Evolutionary conservation across 139 green algal genomes (phyloP), one percentile per base, ranked within the genome.

Genomic region (Chlamydomonas incerta): DNA sequence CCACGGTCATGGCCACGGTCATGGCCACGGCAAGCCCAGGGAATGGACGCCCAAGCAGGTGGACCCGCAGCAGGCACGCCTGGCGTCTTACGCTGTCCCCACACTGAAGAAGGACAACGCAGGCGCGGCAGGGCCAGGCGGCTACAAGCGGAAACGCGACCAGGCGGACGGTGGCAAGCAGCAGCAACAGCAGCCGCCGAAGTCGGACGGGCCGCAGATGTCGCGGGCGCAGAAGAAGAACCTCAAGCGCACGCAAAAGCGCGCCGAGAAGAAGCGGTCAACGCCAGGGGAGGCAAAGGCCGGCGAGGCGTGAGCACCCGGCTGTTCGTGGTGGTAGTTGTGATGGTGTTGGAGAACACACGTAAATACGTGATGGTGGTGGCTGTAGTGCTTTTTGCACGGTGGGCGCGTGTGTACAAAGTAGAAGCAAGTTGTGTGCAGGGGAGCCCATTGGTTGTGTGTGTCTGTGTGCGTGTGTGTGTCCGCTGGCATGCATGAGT

Each of bases 161-260:
- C 41, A 50, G 5, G 41, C 41, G 83, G n/a, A 52, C 9, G n/a
- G 24, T 28, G 28, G 62, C 72, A 70, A 46, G 23, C 57, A 55
- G 41, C 3, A 74, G 18, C 41, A n/a, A 34, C 4, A 29, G 46
- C 9, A 28, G 67, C 31, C 74, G 68, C 26, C 29, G 35, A 57
- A 65, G 76, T 46, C 37, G 41, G 80, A 76, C n/a, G 76, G 82
- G 37, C 28, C 63, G 28, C 26, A 77, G 69, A 68, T 97, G 60
- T 92, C 89, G 3, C 95, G 94, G 81, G 93, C 93, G n/a, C 86
- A 93, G 71, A 88, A 89, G 67, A 97, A 97, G 88, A 96, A 96
- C 60, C 37, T 96, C 74, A 93, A 91, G 88, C 86, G 95, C 0
- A 34, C 85, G 21, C 37, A 88, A 71, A 95, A 95, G 88, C 88